A percentile compares a stretch with the other conserved stretches of the same genome.
Evolutionary conservation across 306 rosid genomes (phyloP).

Genomic region (Inga laurina): DNA sequence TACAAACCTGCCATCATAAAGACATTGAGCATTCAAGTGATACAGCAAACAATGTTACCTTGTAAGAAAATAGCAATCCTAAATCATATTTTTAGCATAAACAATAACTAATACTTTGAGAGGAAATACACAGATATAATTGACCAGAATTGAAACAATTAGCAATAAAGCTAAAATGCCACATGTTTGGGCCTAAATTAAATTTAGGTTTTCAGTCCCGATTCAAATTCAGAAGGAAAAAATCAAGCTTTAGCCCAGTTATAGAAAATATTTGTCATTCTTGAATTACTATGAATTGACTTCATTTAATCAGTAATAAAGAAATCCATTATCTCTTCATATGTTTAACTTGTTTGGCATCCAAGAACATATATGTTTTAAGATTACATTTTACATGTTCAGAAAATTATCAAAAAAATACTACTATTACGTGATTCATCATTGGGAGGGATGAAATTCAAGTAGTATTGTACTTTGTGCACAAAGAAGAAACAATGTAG

Average conservation of each 20-base stretch:
- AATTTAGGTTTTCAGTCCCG: background rate
- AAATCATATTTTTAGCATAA: slow-evolving; percentile 12
- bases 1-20: slow-evolving; percentile 71
- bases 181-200: background rate
- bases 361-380: background rate
- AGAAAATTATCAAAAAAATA: background rate
- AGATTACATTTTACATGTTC: background rate
- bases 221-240: background rate
- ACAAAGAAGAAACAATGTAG: background rate
- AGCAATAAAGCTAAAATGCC: background rate
- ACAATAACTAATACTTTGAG: background rate
- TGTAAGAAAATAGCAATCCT: slow-evolving; percentile 8
- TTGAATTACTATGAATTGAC: background rate
- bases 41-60: background rate
- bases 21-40: slow-evolving; percentile 5
- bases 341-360: background rate
- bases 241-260: background rate
- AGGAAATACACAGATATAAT: background rate
- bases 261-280: background rate
- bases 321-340: background rate
- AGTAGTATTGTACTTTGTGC: slow-evolving; percentile 5
- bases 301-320: background rate
- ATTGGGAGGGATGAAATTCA: background rate
- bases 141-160: slow-evolving; percentile 1
- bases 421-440: background rate